These are phyloP conservation scores for Perkinsus chesapeaki DNA, from an alignment of 169 alveolate genomes.

Conservation along the genomic window DNA sequence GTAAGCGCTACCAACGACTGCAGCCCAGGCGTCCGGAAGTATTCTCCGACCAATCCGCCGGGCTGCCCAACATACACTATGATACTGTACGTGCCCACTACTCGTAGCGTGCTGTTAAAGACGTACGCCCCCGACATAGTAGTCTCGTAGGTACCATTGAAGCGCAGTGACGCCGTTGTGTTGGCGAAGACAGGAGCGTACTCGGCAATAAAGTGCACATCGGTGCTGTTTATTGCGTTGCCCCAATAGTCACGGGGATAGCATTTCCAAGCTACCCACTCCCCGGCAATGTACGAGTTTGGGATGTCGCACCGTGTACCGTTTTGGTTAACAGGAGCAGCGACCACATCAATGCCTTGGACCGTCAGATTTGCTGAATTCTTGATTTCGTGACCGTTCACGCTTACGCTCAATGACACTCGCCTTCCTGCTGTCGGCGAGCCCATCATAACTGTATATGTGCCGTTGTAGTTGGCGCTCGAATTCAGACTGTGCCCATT, in stretches of 20 bases:
- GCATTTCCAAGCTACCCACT: not conserved
- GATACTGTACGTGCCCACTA: not conserved
- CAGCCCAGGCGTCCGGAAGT: constrained; percentile 16
- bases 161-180: not conserved
- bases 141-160: not conserved
- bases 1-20: constrained; percentile 6
- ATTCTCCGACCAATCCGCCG: constrained; percentile 8
- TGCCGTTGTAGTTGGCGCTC: not conserved
- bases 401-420: not conserved
- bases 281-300: not conserved
- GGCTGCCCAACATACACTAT: not conserved
- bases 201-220: not conserved
- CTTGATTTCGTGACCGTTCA: not conserved
- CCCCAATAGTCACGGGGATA: not conserved
- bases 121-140: not conserved
- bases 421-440: not conserved
- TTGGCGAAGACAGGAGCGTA: not conserved
- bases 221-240: not conserved
- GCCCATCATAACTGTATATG: constrained; percentile 14
- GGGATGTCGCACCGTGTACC: not conserved
- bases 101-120: not conserved
- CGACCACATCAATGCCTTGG: not conserved
- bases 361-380: not conserved
- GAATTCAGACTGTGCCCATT: not conserved
- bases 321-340: not conserved